These are phyloP conservation scores for Mucor irregularis DNA, from an alignment of 371 early-diverging fungal species.

Conservation along the genomic window DNA sequence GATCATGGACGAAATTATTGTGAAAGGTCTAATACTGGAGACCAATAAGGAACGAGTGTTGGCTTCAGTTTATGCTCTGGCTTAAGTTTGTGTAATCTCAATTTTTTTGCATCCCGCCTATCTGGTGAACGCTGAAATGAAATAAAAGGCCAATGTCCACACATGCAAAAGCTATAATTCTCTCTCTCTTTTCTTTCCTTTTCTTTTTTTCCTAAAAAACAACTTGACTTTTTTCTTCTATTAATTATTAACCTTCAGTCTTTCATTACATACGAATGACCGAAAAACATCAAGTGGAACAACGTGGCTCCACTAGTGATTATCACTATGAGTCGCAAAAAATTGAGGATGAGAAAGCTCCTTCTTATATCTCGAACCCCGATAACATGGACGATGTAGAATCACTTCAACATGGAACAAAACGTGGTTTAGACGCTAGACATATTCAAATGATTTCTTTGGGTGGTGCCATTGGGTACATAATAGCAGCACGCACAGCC, in stretches of 20 bases:
- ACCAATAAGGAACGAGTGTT: constrained; percentile 36
- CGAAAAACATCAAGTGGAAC: constrained; percentile 12
- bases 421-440: constrained; percentile 65
- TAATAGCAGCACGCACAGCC: neutral
- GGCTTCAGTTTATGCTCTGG: constrained; percentile 8
- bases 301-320: neutral
- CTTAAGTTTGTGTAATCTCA: neutral
- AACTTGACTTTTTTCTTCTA: neutral
- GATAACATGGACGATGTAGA: constrained; percentile 31
- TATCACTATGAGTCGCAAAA: constrained; percentile 12
- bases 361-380: constrained; percentile 7
- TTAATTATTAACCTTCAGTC: too few relatives aligned
- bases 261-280: too few relatives aligned
- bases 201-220: neutral
- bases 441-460: constrained; percentile 82
- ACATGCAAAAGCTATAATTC: neutral
- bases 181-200: constrained; percentile 9
- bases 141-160: too few relatives aligned
- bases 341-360: constrained; percentile 1
- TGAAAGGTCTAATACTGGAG: constrained; percentile 43
- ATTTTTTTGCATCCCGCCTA: constrained; percentile 10
- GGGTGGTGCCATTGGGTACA: constrained; percentile 69
- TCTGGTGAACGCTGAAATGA: too few relatives aligned
- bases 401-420: constrained; percentile 21
- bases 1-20: constrained; percentile 50